Conservation (phyloP, 148 eudicot species). For the Chenopodium album region DNA sequence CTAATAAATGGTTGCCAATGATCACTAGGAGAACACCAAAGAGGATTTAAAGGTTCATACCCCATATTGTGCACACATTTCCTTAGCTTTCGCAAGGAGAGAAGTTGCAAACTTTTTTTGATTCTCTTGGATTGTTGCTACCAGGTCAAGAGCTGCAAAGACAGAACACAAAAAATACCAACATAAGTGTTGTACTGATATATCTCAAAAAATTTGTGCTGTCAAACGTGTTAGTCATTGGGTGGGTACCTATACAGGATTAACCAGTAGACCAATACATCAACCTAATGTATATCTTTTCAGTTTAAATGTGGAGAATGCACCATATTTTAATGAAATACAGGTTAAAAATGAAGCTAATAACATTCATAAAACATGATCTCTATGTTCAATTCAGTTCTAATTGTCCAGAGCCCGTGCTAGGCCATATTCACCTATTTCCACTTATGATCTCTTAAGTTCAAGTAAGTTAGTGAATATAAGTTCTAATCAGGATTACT, state of each 20-base stretch:
- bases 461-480: no score
- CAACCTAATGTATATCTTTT: not conserved
- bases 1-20: no score
- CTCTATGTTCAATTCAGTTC: no score
- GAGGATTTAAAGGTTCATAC: conserved; percentile 30
- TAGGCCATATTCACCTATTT: no score
- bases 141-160: conserved; percentile 47
- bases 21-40: not conserved
- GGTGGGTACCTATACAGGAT: no score
- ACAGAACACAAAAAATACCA: not conserved
- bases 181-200: not conserved
- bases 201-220: not conserved
- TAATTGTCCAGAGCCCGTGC: no score
- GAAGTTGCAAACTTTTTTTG: conserved; percentile 40
- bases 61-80: conserved; percentile 51
- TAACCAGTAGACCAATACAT: no score
- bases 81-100: conserved; percentile 57
- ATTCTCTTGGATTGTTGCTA: conserved; percentile 46
- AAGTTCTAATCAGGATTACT: no score
- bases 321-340: not conserved
- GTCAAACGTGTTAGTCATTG: no score
- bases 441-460: no score
- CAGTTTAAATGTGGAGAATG: not conserved
- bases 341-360: no score
- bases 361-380: no score